These are phyloP conservation scores for Ramaria sp. DNA, from an alignment of 768 basidiomycete genomes.

Conservation along the genomic window DNA sequence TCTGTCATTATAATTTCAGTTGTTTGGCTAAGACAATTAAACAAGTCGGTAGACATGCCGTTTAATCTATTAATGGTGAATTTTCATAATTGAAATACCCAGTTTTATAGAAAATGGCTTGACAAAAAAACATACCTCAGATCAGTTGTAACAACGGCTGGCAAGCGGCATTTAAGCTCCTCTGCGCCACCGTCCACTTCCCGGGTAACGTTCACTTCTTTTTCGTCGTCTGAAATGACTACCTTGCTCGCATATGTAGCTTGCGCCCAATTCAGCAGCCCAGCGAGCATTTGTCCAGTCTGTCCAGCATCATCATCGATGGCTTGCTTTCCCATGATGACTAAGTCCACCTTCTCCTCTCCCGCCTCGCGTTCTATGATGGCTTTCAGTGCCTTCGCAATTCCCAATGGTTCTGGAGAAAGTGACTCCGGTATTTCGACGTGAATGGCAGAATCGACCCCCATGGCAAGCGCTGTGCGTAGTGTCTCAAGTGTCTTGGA, in stretches of 20 bases:
- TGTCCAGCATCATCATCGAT: constrained; percentile 95
- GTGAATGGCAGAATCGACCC: constrained; percentile 88
- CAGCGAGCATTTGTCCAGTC: constrained; percentile 97
- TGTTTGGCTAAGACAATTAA: not conserved
- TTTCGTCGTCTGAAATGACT: constrained; percentile 52
- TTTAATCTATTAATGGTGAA: constrained; percentile 44
- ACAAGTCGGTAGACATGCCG: constrained; percentile 30
- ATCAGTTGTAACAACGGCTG: constrained; percentile 87
- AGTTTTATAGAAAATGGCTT: not conserved
- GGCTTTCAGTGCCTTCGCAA: constrained; percentile 77
- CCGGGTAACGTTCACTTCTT: constrained; percentile 60
- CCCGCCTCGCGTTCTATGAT: constrained; percentile 54
- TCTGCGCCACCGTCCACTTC: constrained; percentile 95
- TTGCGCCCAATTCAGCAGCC: constrained; percentile 84
- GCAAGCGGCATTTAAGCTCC: constrained; percentile 68
- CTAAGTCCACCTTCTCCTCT: constrained; percentile 58
- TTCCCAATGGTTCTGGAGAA: constrained; percentile 79
- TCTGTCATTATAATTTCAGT: constrained; percentile 34
- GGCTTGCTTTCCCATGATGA: constrained; percentile 96
- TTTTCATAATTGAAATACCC: not conserved
- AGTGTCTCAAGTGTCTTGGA: constrained; percentile 83
- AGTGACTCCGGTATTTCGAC: constrained; percentile 70
- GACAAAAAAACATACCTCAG: constrained; percentile 59
- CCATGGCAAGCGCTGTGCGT: constrained; percentile 96
- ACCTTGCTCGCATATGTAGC: constrained; percentile 92